Evolutionary conservation across 2,329 filamentous ascomycete species (phyloP).

Genomic region (Penicillium sp.): DNA sequence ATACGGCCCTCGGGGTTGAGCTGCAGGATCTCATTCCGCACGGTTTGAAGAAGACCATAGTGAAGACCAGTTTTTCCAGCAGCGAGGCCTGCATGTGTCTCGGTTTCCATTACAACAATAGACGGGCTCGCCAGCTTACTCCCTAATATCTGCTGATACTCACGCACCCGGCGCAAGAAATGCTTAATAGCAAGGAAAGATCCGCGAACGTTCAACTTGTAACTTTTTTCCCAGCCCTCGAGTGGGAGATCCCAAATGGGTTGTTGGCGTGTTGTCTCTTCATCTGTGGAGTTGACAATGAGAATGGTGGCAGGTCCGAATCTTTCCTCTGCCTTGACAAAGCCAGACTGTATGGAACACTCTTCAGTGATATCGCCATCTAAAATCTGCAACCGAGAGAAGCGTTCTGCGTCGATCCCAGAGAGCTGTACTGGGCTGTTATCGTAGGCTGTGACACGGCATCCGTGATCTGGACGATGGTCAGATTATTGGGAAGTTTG

Average conservation of each 20-base stretch:
- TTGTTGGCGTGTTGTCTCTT: constrained; percentile 50
- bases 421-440: constrained; percentile 39
- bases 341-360: constrained; percentile 43
- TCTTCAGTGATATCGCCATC: constrained; percentile 53
- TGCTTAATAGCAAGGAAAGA: constrained; percentile 59
- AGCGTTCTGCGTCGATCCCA: constrained; percentile 26
- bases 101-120: constrained; percentile 56
- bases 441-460: constrained; percentile 57
- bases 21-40: constrained; percentile 57
- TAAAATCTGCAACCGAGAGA: constrained; percentile 41
- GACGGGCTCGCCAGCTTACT: constrained; percentile 51
- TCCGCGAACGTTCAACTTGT: constrained; percentile 52
- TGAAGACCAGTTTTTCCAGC: constrained; percentile 54
- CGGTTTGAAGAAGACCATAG: constrained; percentile 53
- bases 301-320: constrained; percentile 56
- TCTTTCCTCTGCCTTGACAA: constrained; percentile 42
- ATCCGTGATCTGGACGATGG: constrained; percentile 48
- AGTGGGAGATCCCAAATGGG: constrained; percentile 56
- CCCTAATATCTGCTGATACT: constrained; percentile 38
- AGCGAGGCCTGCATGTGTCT: constrained; percentile 51
- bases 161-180: constrained; percentile 49
- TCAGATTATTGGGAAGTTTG: background rate
- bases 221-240: constrained; percentile 54
- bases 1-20: constrained; percentile 54
- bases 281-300: constrained; percentile 55